These are phyloP conservation scores for Gossypium australe DNA, from an alignment of 345 rosid genomes.

Conservation along the genomic window DNA sequence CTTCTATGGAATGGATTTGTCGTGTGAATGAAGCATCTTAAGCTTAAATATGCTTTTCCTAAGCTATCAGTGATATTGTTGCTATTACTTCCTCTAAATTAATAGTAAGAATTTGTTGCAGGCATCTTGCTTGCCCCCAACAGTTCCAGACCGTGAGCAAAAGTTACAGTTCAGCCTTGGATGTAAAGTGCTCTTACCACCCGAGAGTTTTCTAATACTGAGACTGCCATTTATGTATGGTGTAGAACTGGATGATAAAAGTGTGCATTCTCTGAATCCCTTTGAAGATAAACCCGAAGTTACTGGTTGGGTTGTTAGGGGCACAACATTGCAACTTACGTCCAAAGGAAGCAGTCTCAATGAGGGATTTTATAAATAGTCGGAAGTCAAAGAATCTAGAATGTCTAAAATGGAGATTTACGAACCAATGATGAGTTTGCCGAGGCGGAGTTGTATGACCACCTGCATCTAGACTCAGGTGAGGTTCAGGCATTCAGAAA, in stretches of 20 bases:
- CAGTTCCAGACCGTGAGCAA: conserved; percentile 40
- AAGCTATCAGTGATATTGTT: background rate
- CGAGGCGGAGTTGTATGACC: conserved; percentile 19
- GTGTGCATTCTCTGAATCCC: conserved; percentile 49
- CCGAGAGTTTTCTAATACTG: conserved; percentile 70
- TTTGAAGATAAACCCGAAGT: conserved; percentile 60
- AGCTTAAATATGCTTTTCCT: background rate
- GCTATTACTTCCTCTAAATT: background rate
- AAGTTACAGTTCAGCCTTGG: conserved; percentile 64
- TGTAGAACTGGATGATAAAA: conserved; percentile 48
- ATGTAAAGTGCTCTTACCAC: conserved; percentile 65
- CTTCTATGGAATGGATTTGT: background rate
- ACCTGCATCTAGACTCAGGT: conserved; percentile 17
- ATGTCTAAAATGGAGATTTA: conserved; percentile 15
- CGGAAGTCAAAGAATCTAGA: conserved; percentile 16
- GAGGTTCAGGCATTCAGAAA: conserved; percentile 2
- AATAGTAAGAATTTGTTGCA: conserved; percentile 14
- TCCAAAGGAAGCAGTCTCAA: conserved; percentile 42
- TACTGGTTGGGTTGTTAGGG: conserved; percentile 72
- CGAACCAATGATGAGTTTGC: conserved; percentile 12
- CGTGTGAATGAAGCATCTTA: background rate
- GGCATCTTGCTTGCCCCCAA: conserved; percentile 60
- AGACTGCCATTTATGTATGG: conserved; percentile 82
- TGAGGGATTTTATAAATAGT: conserved; percentile 24
- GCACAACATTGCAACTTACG: conserved; percentile 53